These are phyloP conservation scores for Trichoderma arundinaceum DNA, from an alignment of 2,329 filamentous ascomycete genomes.

Conservation along the genomic window DNA sequence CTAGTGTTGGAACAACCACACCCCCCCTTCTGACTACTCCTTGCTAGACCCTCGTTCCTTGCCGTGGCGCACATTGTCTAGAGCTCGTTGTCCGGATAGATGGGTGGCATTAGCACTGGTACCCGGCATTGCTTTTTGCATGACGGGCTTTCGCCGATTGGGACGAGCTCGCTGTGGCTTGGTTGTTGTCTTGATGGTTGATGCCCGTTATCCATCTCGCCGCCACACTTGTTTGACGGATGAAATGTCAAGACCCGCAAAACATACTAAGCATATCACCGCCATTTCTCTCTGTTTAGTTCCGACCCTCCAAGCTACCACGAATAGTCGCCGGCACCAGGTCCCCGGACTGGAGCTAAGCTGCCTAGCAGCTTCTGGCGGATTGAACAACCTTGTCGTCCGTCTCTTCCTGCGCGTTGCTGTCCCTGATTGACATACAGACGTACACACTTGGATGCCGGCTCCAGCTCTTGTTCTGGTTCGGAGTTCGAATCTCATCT, in stretches of 20 bases:
- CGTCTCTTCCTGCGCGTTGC: neutral
- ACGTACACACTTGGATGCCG: constrained; percentile 4
- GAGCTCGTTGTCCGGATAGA: constrained; percentile 1
- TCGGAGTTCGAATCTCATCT: constrained; percentile 4
- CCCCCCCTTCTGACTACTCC: constrained; percentile 14
- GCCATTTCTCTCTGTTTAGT: constrained; percentile 22
- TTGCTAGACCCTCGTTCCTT: constrained; percentile 5
- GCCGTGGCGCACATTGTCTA: constrained; percentile 15
- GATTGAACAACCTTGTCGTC: constrained; percentile 9
- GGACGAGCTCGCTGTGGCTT: neutral
- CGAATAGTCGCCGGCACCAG: constrained; percentile 26
- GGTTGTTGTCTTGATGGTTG: neutral
- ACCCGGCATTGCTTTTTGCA: constrained; percentile 1
- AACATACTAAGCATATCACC: constrained; percentile 23
- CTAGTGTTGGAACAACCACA: neutral
- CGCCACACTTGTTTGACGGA: constrained; percentile 1
- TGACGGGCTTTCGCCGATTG: constrained; percentile 1
- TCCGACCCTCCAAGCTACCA: neutral
- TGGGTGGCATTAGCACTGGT: neutral
- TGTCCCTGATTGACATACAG: constrained; percentile 6
- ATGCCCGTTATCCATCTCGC: neutral
- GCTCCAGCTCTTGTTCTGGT: constrained; percentile 14
- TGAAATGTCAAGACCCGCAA: constrained; percentile 11
- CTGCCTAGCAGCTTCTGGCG: constrained; percentile 15
- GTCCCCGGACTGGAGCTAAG: constrained; percentile 30